Conservation (phyloP, 768 basidiomycete genomes). For the Polyporus arcularius region DNA sequence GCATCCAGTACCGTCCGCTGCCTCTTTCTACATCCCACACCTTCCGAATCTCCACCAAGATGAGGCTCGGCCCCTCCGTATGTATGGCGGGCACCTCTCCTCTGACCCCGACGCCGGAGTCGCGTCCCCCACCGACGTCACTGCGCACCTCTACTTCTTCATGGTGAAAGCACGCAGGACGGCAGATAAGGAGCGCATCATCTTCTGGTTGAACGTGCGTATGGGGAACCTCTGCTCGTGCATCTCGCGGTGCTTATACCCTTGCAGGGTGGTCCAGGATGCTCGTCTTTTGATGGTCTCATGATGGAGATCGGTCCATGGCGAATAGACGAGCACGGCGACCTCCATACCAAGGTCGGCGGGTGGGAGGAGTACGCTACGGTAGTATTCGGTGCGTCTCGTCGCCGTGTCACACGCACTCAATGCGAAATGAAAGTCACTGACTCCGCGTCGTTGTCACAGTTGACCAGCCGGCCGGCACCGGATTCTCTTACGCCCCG, state of each 20-base stretch:
- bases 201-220: constrained; percentile 97
- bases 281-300: constrained; percentile 94
- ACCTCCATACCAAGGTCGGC: constrained; percentile 73
- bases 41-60: constrained; percentile 80
- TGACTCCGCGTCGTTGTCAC: constrained; percentile 1
- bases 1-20: constrained; percentile 69
- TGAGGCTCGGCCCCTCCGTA: constrained; percentile 65
- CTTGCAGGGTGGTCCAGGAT: constrained; percentile 88
- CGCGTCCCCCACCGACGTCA: constrained; percentile 58
- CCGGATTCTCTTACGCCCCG: constrained; percentile 88
- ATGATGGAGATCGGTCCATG: constrained; percentile 99
- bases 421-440: not conserved
- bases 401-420: not conserved
- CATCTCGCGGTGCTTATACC: not conserved
- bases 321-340: constrained; percentile 71
- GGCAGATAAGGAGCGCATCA: constrained; percentile 87
- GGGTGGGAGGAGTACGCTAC: constrained; percentile 99
- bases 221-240: not conserved
- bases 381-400: constrained; percentile 82
- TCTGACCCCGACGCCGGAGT: constrained; percentile 65
- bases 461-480: constrained; percentile 99
- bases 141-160: constrained; percentile 85
- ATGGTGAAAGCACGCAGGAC: constrained; percentile 82
- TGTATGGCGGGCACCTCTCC: constrained; percentile 85
- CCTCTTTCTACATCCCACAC: constrained; percentile 78